A percentile compares a stretch with the other conserved stretches of the same genome.
Evolutionary conservation across 148 eudicot genomes (phyloP).

Genomic region (Amaranthus hypochondriacus): DNA sequence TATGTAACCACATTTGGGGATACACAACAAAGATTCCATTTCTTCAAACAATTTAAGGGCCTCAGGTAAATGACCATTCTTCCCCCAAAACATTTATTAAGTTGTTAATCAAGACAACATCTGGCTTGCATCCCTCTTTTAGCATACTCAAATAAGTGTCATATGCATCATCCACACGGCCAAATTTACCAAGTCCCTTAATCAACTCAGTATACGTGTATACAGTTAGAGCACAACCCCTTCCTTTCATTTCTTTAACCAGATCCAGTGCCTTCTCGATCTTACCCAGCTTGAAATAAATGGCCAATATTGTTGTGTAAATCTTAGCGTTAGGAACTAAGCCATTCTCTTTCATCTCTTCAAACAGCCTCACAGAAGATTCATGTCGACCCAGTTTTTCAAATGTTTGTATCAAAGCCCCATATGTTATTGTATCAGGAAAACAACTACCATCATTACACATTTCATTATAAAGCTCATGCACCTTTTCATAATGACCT

Average conservation of each 20-base stretch:
- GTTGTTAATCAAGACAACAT: conserved; percentile 82
- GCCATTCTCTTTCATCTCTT: conserved; percentile 87
- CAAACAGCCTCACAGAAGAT: conserved; percentile 69
- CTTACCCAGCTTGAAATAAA: conserved; percentile 57
- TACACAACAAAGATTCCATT: conserved; percentile 62
- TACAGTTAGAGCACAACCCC: conserved; percentile 72
- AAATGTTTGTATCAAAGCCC: conserved; percentile 76
- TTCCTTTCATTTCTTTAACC: conserved; percentile 66
- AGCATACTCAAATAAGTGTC: conserved; percentile 56
- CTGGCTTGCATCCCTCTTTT: conserved; percentile 77
- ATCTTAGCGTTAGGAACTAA: conserved; percentile 75
- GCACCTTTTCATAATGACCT: conserved; percentile 82
- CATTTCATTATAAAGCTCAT: conserved; percentile 91
- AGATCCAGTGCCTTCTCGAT: conserved; percentile 62
- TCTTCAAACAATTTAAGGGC: conserved; percentile 71
- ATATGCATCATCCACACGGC: conserved; percentile 76
- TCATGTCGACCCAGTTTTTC: conserved; percentile 75
- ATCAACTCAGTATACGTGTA: conserved; percentile 91
- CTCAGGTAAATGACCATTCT: conserved; percentile 60
- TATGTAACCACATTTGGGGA: conserved; percentile 90
- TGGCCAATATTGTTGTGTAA: conserved; percentile 69
- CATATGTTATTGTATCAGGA: conserved; percentile 77
- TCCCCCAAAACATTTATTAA: conserved; percentile 72
- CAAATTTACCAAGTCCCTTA: conserved; percentile 74
- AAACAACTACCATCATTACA: conserved; percentile 77